Evolutionary conservation across 441 rosid species (phyloP).

Genomic region (Pelargonium fulgidum): DNA sequence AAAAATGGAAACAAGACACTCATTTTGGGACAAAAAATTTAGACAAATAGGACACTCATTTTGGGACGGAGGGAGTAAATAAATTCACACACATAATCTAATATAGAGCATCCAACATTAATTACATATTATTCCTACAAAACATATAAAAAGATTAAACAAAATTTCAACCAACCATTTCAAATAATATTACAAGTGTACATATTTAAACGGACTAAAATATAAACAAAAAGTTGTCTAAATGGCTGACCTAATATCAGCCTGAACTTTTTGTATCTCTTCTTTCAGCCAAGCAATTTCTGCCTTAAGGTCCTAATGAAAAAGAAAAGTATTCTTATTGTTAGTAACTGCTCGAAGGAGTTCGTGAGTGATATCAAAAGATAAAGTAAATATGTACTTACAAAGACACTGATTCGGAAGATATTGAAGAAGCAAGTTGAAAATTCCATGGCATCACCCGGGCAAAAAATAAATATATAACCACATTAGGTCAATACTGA

Average conservation of each 20-base stretch:
- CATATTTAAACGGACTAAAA: not conserved
- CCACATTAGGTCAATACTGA: not conserved
- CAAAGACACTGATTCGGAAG: not conserved
- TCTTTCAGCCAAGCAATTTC: not conserved
- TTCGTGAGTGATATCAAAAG: not conserved
- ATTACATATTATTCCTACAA: no score
- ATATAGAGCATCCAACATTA: no score
- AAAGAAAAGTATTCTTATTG: not conserved
- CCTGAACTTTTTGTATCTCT: constrained; percentile 9
- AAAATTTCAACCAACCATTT: no score
- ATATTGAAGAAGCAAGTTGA: not conserved
- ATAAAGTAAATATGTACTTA: not conserved
- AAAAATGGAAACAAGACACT: no score
- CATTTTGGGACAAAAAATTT: no score
- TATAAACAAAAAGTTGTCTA: not conserved
- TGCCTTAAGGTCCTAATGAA: not conserved
- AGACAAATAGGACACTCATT: no score
- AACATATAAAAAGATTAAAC: no score
- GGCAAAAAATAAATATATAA: not conserved
- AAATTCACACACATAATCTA: no score
- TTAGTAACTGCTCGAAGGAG: not conserved
- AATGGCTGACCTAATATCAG: constrained; percentile 9
- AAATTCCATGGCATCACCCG: not conserved
- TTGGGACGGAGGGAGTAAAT: no score
- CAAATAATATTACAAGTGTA: not conserved